phyloP scores from a whole-genome alignment of 2,329 filamentous ascomycete genomes.

The Colletotrichum musicola region DNA sequence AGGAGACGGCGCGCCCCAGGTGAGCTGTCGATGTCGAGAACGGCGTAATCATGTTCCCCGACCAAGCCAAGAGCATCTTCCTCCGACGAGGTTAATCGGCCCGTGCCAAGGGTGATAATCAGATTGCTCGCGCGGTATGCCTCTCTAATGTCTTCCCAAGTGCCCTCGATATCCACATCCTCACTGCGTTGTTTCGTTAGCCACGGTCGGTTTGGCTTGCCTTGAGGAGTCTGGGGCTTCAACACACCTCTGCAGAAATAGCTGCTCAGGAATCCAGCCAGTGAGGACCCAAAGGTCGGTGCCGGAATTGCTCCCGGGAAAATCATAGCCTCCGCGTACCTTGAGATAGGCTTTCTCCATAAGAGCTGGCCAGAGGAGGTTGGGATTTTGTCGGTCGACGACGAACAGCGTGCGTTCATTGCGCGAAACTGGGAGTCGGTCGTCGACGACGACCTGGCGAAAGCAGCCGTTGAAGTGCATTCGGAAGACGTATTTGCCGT shows the following conservation, averaged over 20 bases:
- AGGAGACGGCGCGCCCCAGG: conserved; percentile 76
- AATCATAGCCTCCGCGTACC: conserved; percentile 95
- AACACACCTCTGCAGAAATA: conserved; percentile 82
- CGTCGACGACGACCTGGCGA: conserved; percentile 88
- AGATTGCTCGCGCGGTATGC: conserved; percentile 85
- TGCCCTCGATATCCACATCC: conserved; percentile 78
- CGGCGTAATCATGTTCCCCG: conserved; percentile 93
- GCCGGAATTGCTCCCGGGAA: conserved; percentile 96
- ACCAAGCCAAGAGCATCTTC: conserved; percentile 86
- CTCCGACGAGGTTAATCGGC: conserved; percentile 80
- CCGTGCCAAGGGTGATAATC: conserved; percentile 90
- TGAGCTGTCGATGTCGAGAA: conserved; percentile 79
- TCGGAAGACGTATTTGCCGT: conserved; percentile 91
- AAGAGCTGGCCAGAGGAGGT: conserved; percentile 90
- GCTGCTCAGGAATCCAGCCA: conserved; percentile 96
- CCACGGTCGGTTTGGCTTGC: not conserved
- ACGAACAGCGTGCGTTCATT: conserved; percentile 85
- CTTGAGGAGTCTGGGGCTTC: not conserved
- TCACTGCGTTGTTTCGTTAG: conserved; percentile 63
- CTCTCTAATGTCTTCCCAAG: conserved; percentile 83
- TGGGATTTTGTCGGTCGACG: conserved; percentile 84
- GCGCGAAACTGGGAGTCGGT: conserved; percentile 83
- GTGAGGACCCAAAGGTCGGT: conserved; percentile 94
- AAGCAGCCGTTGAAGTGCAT: conserved; percentile 97
- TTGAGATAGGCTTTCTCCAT: conserved; percentile 98